Evolutionary conservation across 2,329 filamentous ascomycete genomes (phyloP).

Genomic region (Nemania bipapillata): DNA sequence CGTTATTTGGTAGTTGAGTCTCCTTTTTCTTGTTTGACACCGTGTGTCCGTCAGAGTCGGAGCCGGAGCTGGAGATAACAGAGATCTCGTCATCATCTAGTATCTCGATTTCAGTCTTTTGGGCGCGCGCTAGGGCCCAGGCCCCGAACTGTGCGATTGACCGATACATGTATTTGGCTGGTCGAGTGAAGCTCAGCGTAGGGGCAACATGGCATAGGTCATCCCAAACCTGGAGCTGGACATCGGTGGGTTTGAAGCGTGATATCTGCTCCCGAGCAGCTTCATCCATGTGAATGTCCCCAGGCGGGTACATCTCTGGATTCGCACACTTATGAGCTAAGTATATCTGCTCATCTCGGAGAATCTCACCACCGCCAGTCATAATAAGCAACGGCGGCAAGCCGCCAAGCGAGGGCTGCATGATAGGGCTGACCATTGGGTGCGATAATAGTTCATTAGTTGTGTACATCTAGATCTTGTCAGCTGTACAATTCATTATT

Average conservation of each 20-base stretch:
- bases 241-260: conserved; percentile 83
- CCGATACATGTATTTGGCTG: conserved; percentile 95
- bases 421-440: conserved; percentile 86
- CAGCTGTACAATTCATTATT: conserved; percentile 35
- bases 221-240: conserved; percentile 96
- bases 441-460: conserved; percentile 87
- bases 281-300: conserved; percentile 70
- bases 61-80: conserved; percentile 71
- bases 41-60: conserved; percentile 53
- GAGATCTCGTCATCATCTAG: conserved; percentile 81
- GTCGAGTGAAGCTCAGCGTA: conserved; percentile 94
- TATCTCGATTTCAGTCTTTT: conserved; percentile 82
- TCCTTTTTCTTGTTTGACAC: conserved; percentile 41
- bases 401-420: conserved; percentile 89
- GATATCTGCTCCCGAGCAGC: conserved; percentile 68
- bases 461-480: conserved; percentile 67
- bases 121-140: conserved; percentile 86
- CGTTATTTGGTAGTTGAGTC: conserved; percentile 16
- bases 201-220: conserved; percentile 92
- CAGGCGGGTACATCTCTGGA: conserved; percentile 78
- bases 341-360: conserved; percentile 95
- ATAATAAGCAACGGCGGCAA: conserved; percentile 88
- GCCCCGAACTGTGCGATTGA: conserved; percentile 92
- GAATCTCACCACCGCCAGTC: conserved; percentile 85
- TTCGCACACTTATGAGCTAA: conserved; percentile 93